Conservation (phyloP, 257 asterid species). For the Gardenia jasminoides region DNA sequence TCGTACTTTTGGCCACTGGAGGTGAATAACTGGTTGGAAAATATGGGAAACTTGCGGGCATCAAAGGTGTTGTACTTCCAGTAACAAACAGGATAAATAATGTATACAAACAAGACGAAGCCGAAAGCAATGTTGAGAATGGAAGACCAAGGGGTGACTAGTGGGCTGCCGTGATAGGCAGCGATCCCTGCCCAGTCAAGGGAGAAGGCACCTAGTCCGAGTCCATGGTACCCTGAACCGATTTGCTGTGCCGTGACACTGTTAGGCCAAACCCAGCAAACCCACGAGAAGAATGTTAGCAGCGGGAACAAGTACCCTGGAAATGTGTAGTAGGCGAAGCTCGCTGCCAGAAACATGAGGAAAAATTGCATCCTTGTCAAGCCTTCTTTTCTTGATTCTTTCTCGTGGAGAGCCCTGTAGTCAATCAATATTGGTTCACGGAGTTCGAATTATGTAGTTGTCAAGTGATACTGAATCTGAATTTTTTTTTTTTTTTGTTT, state of each 20-base stretch:
- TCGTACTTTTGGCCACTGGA: conserved; percentile 67
- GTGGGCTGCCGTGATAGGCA: conserved; percentile 97
- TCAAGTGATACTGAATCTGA: too few species aligned
- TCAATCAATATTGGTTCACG: background rate
- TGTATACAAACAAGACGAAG: conserved; percentile 83
- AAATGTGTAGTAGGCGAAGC: conserved; percentile 73
- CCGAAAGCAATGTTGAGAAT: conserved; percentile 80
- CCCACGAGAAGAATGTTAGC: conserved; percentile 95
- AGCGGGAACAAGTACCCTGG: conserved; percentile 91
- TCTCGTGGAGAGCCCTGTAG: conserved; percentile 94
- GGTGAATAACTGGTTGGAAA: conserved; percentile 79
- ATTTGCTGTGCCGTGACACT: conserved; percentile 98
- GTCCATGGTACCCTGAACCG: conserved; percentile 94
- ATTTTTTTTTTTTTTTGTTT: too few species aligned
- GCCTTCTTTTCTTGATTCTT: conserved; percentile 57
- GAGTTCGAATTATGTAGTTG: background rate
- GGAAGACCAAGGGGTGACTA: conserved; percentile 83
- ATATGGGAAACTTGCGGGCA: conserved; percentile 88
- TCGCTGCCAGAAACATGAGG: conserved; percentile 67
- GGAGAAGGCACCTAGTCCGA: conserved; percentile 94
- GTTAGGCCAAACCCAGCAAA: conserved; percentile 90
- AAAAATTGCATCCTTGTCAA: conserved; percentile 85
- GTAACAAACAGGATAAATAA: conserved; percentile 83
- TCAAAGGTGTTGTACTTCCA: conserved; percentile 94
- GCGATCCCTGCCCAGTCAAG: conserved; percentile 99